Evolutionary conservation across 495 filamentous ascomycete genomes (phyloP), one percentile per base, ranked within the genome.

Genomic region (Tuber calosporum): DNA sequence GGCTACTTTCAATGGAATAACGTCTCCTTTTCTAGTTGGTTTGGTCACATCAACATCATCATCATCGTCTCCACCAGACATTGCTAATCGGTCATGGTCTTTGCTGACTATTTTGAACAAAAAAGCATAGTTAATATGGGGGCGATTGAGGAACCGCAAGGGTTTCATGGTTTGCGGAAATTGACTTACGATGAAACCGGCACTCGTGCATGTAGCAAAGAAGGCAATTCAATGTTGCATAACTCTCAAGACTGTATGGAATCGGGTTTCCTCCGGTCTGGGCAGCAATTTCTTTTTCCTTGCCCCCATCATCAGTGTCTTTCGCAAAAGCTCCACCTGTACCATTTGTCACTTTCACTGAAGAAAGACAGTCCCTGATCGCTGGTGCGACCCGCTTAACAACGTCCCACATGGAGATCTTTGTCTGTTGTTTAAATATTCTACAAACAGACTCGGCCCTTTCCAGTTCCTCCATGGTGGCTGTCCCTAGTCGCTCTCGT

Each of bases 131-230:
- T 53, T 17, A 53, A 26, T 15, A 58, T n/a, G 19, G 45, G 34
- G 69, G 30, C 9, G 26, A 71, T 37, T n/a, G 30, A 4, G 19
- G 30, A n/a, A 20, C 11, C 9, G 38, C 9, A 53, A 37, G 26
- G 11, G 69, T 26, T 45, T 43, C 6, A 26, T 22, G 26, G 30
- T 39, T 53, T 38, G 30, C 15, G 13, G 38, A 36, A 39, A 34
- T 19, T 38, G 42, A 66, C 73, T 75, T 37, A 79, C 78, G 73
- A 75, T 83, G 82, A 66, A 79, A 83, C 7, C 79, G 82, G 66
- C 82, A 83, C 43, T 83, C 79, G 67, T 83, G 81, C 82, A 77
- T 82, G 66, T 79, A 83, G 68, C 82, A 83, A 19, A 81, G 45
- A n/a, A 79, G 45, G 76, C 82, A 83, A 36, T 80, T 77, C 40